These are phyloP conservation scores for Scedosporium dehoogii DNA, from an alignment of 2,329 filamentous ascomycete genomes.

Conservation along the genomic window DNA sequence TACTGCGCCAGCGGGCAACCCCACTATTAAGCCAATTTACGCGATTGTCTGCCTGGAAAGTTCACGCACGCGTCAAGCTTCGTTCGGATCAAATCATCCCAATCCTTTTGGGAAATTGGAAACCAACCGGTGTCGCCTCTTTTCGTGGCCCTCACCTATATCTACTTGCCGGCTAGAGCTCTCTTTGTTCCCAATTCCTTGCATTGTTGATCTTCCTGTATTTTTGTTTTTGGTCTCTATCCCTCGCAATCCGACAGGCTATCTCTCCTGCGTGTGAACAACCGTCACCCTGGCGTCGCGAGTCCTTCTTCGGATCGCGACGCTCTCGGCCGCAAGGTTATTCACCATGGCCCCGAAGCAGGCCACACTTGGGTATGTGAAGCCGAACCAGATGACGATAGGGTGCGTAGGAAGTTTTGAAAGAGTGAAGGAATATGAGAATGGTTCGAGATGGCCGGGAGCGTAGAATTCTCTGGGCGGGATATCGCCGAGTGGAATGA, in stretches of 20 bases:
- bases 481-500: not conserved
- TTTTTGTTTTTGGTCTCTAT: not conserved
- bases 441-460: not conserved
- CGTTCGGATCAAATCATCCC: no score
- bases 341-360: constrained; percentile 51
- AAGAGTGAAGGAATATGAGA: no score
- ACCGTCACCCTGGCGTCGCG: constrained; percentile 10
- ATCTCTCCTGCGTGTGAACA: not conserved
- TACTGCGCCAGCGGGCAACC: no score
- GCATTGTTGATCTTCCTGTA: not conserved
- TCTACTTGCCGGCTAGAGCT: no score
- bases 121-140: no score
- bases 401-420: constrained; percentile 39
- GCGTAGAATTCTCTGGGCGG: not conserved
- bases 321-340: constrained; percentile 10
- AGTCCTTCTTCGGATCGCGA: constrained; percentile 14
- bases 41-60: no score
- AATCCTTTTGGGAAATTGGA: no score
- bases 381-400: constrained; percentile 61
- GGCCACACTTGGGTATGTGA: constrained; percentile 82
- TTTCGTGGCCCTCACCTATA: no score
- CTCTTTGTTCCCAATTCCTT: not conserved
- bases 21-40: no score
- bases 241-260: not conserved
- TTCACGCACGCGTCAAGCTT: no score